Evolutionary conservation across 2,329 filamentous ascomycete species (phyloP).

Genomic region (Elsinoe perseae): DNA sequence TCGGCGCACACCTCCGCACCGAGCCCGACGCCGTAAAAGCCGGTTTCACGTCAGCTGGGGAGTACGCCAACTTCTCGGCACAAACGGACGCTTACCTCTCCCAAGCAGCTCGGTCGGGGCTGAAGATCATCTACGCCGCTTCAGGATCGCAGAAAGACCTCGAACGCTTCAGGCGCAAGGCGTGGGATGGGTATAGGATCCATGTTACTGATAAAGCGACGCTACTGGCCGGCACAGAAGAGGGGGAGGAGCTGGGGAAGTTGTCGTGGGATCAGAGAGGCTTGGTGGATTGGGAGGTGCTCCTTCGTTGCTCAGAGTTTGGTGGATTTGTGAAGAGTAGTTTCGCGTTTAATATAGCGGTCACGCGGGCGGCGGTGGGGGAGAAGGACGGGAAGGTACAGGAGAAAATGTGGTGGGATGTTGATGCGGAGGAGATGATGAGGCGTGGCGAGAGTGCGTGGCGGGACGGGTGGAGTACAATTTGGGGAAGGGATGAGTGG

Average conservation of each 20-base stretch:
- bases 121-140: constrained; percentile 37
- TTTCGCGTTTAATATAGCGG: constrained; percentile 43
- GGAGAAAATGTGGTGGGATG: constrained; percentile 20
- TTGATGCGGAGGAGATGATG: constrained; percentile 23
- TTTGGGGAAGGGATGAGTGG: constrained; percentile 21
- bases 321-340: constrained; percentile 40
- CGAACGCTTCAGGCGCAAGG: constrained; percentile 32
- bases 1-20: constrained; percentile 35
- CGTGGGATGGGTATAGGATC: constrained; percentile 29
- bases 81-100: constrained; percentile 35
- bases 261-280: constrained; percentile 56
- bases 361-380: constrained; percentile 33
- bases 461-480: constrained; percentile 20
- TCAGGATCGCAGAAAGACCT: constrained; percentile 36
- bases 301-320: constrained; percentile 39
- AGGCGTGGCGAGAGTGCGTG: constrained; percentile 19
- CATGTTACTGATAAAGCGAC: constrained; percentile 39
- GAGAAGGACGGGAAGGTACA: constrained; percentile 22
- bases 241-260: constrained; percentile 42
- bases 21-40: constrained; percentile 30
- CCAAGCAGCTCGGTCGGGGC: constrained; percentile 27
- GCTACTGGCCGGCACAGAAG: constrained; percentile 34
- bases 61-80: constrained; percentile 28
- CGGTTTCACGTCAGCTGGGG: constrained; percentile 24
- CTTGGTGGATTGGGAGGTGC: constrained; percentile 46